phyloP scores from a whole-genome alignment of 768 basidiomycete species.

The Holtermannia corniformis region DNA sequence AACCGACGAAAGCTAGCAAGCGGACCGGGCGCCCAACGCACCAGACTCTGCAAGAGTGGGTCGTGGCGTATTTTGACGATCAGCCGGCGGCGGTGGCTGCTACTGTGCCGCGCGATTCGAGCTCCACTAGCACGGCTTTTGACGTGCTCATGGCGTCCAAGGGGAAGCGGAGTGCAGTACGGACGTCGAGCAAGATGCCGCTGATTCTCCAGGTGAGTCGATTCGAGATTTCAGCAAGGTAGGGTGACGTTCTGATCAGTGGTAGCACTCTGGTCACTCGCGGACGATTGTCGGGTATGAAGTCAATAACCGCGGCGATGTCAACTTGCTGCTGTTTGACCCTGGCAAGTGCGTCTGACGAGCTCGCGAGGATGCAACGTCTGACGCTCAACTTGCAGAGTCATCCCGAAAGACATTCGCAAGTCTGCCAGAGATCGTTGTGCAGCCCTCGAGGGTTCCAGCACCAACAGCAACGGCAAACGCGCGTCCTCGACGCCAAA shows the following conservation, averaged over 20 bases:
- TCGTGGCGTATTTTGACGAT: constrained; percentile 59
- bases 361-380: background rate
- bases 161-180: constrained; percentile 44
- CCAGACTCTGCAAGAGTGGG: constrained; percentile 57
- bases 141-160: constrained; percentile 46
- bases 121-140: too few relatives aligned
- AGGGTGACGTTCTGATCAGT: background rate
- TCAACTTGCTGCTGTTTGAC: constrained; percentile 67
- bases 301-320: constrained; percentile 49
- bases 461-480: background rate
- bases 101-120: too few relatives aligned
- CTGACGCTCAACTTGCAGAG: constrained; percentile 2
- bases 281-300: constrained; percentile 78
- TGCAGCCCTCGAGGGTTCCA: background rate
- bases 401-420: constrained; percentile 13
- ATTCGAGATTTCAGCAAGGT: background rate
- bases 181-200: constrained; percentile 60
- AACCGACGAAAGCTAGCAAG: constrained; percentile 12
- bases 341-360: constrained; percentile 47
- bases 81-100: too few relatives aligned
- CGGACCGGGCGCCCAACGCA: constrained; percentile 42
- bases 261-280: constrained; percentile 82
- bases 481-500: background rate
- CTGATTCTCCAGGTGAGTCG: constrained; percentile 52
- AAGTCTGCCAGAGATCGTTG: constrained; percentile 15